These are phyloP conservation scores for Coleophoma eucalyptorum DNA, from an alignment of 2,329 filamentous ascomycete genomes.

Conservation along the genomic window DNA sequence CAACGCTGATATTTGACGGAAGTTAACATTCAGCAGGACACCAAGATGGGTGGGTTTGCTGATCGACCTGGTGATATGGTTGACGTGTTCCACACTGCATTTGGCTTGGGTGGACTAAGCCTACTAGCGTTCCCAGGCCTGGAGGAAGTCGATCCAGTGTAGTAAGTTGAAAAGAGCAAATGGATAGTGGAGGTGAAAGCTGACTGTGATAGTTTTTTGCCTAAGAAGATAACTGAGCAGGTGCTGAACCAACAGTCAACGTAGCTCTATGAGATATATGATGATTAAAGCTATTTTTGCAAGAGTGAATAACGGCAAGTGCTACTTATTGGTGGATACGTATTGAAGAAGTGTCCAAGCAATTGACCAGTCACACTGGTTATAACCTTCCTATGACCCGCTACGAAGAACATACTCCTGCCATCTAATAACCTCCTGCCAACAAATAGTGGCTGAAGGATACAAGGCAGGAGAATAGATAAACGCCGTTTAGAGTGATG, in stretches of 20 bases:
- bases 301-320: too few species aligned
- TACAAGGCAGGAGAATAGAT: slow-evolving; percentile 67
- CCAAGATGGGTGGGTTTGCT: slow-evolving; percentile 77
- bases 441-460: slow-evolving; percentile 52
- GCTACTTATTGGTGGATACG: too few species aligned
- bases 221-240: slow-evolving; percentile 60
- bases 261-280: background rate
- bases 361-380: too few species aligned
- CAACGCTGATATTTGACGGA: too few species aligned
- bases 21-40: slow-evolving; percentile 56
- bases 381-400: too few species aligned
- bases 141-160: slow-evolving; percentile 80
- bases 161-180: slow-evolving; percentile 47
- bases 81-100: slow-evolving; percentile 93
- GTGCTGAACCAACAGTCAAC: slow-evolving; percentile 40
- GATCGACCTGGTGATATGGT: slow-evolving; percentile 93
- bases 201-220: slow-evolving; percentile 58
- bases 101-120: slow-evolving; percentile 84
- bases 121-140: slow-evolving; percentile 75
- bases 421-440: slow-evolving; percentile 67
- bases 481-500: slow-evolving; percentile 34
- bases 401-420: slow-evolving; percentile 41
- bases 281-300: too few species aligned
- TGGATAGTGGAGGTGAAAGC: background rate
- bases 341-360: too few species aligned